Base-by-base conservation (phyloP, 805 yeast species). In the Schizosaccharomyces lindneri region DNA sequence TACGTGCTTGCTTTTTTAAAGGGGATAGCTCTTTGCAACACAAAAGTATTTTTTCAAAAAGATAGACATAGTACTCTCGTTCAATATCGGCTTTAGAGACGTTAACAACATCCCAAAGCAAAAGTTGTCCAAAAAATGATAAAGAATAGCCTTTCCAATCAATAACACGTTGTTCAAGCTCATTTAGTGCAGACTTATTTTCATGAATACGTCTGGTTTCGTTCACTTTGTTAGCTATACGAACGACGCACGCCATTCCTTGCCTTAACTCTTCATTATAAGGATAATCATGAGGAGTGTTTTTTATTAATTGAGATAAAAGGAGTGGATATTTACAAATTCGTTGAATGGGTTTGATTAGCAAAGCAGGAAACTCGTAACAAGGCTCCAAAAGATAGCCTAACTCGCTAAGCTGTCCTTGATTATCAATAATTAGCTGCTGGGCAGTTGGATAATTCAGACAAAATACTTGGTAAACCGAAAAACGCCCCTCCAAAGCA, bases 161-260 rank as follows among this genome's bases (percentile, higher is more conserved):
- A 27, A 77, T 75, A 11, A 90, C 94, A 63, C 89, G 79, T 24
- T 81, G 85, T 62, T 78, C 76, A 55, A 93, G 76, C 61, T 83
- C 84, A 65, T 79, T 80, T 55, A 85, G 76, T 46, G 80, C 78
- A 63, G 82, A 84, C 62, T 81, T 78, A 71, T 93, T 93, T 70
- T 93, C 98, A 1, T 93, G 83, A 65, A 85, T 77, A 72, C 99
- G 79, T 73, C 89, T 96, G 21, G 95, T 87, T 70, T 93, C 98
- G 73, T 93, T 93, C 43, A 93, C 90, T 65, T 81, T 82, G 66
- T 80, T 78, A 24, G 96, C 95, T 67, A 90, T 89, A 65, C 82
- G 88, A 67, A 82, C 86, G 68, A 90, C 80, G 27, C 87, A 81
- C 39, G 79, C 80, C 62, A 80, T 74, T 1, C 96, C 96, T 62